A percentile compares a stretch with the other conserved stretches of the same genome.
phyloP scores from a whole-genome alignment of 2,329 filamentous ascomycete species.

The Triangularia setosa region DNA sequence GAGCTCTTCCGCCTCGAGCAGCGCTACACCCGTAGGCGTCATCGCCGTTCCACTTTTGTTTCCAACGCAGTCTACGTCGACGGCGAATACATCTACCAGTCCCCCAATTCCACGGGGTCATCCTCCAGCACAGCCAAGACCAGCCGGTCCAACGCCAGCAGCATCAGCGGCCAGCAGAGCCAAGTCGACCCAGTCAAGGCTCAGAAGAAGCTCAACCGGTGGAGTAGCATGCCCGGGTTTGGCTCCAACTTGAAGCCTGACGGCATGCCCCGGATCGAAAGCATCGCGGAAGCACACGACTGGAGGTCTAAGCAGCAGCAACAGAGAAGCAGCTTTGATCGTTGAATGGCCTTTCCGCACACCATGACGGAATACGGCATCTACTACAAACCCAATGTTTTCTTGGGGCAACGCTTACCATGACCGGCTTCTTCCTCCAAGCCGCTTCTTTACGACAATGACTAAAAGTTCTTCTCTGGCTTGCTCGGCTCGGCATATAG shows the following conservation, averaged over 20 bases:
- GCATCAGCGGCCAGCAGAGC: constrained; percentile 20
- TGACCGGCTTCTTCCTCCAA: neutral
- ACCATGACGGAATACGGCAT: constrained; percentile 1
- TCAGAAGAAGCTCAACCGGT: constrained; percentile 49
- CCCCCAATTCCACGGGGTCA: constrained; percentile 55
- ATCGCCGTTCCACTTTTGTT: constrained; percentile 82
- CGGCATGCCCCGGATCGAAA: constrained; percentile 10
- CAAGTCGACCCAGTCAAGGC: constrained; percentile 34
- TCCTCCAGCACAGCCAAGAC: constrained; percentile 42
- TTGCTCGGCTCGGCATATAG: constrained; percentile 11
- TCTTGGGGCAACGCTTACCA: neutral
- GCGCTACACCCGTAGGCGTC: constrained; percentile 84
- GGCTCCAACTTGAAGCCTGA: constrained; percentile 37
- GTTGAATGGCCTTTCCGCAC: constrained; percentile 4
- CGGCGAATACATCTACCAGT: constrained; percentile 87
- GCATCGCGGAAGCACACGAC: constrained; percentile 13
- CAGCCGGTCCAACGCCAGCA: constrained; percentile 27
- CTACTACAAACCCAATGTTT: neutral
- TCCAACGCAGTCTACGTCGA: constrained; percentile 90
- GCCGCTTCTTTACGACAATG: constrained; percentile 14
- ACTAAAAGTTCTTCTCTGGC: constrained; percentile 12
- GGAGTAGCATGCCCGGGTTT: constrained; percentile 55
- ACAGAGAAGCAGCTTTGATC: constrained; percentile 18
- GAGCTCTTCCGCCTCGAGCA: constrained; percentile 95
- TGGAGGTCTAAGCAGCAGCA: constrained; percentile 13